phyloP scores from a whole-genome alignment of 2,329 filamentous ascomycete species.

The Mollisia scopiformis region DNA sequence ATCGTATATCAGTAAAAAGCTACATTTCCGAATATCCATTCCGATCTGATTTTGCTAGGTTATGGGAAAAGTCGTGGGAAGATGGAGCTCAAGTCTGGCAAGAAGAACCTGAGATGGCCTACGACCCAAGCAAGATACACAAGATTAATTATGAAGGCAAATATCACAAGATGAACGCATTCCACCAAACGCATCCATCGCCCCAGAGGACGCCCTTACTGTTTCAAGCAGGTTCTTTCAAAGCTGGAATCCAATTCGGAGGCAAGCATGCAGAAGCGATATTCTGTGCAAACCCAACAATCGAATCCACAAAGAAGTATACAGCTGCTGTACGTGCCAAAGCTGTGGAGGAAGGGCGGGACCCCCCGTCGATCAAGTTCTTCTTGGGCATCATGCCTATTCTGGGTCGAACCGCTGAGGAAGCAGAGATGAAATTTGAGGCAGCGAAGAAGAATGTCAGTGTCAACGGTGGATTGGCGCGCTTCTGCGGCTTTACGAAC shows the following conservation, averaged over 20 bases:
- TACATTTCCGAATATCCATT: too few species aligned
- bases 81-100: conserved; percentile 50
- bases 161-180: conserved; percentile 4
- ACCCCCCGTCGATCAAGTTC: conserved; percentile 64
- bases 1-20: background rate
- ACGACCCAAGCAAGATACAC: conserved; percentile 60
- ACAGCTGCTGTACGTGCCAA: conserved; percentile 29
- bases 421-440: conserved; percentile 63
- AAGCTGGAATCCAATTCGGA: conserved; percentile 66
- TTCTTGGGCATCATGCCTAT: conserved; percentile 67
- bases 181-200: conserved; percentile 21
- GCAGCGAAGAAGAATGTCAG: conserved; percentile 64
- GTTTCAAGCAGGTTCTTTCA: conserved; percentile 69
- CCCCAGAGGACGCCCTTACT: conserved; percentile 20
- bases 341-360: conserved; percentile 55
- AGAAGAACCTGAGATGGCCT: background rate
- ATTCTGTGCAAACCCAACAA: conserved; percentile 64
- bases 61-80: conserved; percentile 11
- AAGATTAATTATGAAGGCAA: conserved; percentile 42
- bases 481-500: conserved; percentile 76
- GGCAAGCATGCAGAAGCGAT: conserved; percentile 72
- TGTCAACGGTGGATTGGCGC: conserved; percentile 64
- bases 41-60: background rate
- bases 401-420: conserved; percentile 65
- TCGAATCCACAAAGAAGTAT: conserved; percentile 44